phyloP scores from a whole-genome alignment of 2,329 filamentous ascomycete species.

The Paraconiothyrium brasiliense region DNA sequence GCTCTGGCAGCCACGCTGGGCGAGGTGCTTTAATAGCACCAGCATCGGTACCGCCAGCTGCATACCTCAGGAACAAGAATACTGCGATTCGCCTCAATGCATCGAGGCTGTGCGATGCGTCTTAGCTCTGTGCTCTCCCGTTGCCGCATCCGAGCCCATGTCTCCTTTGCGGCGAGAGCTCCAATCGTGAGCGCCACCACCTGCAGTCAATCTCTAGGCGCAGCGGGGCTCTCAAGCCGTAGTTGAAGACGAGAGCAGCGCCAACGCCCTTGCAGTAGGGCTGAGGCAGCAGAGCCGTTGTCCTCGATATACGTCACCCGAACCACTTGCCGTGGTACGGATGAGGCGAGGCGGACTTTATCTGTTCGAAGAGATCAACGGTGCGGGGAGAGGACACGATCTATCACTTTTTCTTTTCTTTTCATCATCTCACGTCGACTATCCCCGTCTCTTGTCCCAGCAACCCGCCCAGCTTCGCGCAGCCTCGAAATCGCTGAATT shows the following conservation, averaged over 20 bases:
- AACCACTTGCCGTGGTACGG: conserved; percentile 8
- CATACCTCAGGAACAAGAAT: conserved; percentile 36
- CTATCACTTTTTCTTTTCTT: conserved; percentile 36
- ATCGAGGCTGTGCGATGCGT: conserved; percentile 39
- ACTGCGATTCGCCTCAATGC: conserved; percentile 33
- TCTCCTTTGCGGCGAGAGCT: conserved; percentile 39
- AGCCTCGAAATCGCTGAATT: conserved; percentile 22
- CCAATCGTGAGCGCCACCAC: conserved; percentile 36
- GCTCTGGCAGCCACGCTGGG: conserved; percentile 34
- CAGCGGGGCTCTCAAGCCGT: conserved; percentile 30
- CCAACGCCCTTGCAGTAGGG: conserved; percentile 46
- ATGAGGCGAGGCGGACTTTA: conserved; percentile 8
- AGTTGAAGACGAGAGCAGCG: conserved; percentile 30
- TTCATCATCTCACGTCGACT: conserved; percentile 18
- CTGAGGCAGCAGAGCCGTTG: conserved; percentile 30
- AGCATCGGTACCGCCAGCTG: conserved; percentile 32
- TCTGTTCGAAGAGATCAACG: conserved; percentile 4
- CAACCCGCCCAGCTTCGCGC: conserved; percentile 23
- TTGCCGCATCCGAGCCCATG: conserved; percentile 38
- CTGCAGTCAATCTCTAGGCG: conserved; percentile 36
- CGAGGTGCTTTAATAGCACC: conserved; percentile 41
- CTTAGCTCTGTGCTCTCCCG: conserved; percentile 43
- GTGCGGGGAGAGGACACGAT: conserved; percentile 26
- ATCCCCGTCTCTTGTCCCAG: conserved; percentile 17
- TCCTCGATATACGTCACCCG: background rate